Evolutionary conservation across 1,139 yeast species (phyloP).

Genomic region (Yamadazyma blattariae): DNA sequence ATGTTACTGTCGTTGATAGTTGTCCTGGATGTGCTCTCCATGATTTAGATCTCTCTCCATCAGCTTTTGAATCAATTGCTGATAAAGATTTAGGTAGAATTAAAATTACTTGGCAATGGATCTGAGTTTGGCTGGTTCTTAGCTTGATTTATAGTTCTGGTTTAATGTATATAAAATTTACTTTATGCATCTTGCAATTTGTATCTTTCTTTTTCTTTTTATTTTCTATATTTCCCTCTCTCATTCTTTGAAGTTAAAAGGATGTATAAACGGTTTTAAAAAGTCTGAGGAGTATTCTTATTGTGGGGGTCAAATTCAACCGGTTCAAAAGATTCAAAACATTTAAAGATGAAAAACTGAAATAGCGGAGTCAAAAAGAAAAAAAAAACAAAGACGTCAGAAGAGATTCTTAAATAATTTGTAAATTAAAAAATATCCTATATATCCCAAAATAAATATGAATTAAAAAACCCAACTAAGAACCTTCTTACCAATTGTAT

Average conservation of each 20-base stretch:
- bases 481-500: conserved; percentile 2
- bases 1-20: conserved; percentile 42
- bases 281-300: too few species aligned
- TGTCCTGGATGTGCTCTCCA: conserved; percentile 38
- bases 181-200: not conserved
- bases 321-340: too few species aligned
- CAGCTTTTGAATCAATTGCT: conserved; percentile 39
- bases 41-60: conserved; percentile 46
- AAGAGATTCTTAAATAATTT: too few species aligned
- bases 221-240: too few species aligned
- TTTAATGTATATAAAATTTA: not conserved
- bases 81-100: conserved; percentile 40
- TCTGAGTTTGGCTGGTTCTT: not conserved
- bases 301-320: too few species aligned
- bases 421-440: too few species aligned
- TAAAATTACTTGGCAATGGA: conserved; percentile 38
- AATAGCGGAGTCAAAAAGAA: too few species aligned
- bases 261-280: too few species aligned
- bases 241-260: not conserved
- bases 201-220: not conserved
- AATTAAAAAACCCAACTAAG: conserved; percentile 12
- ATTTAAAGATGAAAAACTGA: too few species aligned
- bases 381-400: too few species aligned
- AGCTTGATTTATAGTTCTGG: too few species aligned
- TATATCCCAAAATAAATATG: too few species aligned